phyloP scores from a whole-genome alignment of 2,329 filamentous ascomycete species.

The Cladosporium velox region DNA sequence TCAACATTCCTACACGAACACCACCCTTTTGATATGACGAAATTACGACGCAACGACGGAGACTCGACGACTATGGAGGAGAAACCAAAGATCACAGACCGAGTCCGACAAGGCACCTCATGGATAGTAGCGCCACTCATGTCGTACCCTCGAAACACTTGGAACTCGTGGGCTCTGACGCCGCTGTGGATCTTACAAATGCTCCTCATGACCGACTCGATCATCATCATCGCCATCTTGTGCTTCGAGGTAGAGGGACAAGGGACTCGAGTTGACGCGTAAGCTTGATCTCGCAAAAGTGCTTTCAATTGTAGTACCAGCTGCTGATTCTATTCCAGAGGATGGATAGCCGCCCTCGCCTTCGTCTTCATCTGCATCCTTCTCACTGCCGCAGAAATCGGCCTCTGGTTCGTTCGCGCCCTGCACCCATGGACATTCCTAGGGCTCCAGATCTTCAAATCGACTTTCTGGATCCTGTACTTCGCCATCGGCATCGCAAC shows the following conservation, averaged over 20 bases:
- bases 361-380: conserved; percentile 21
- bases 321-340: not conserved
- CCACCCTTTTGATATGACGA: not conserved
- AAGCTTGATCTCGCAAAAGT: not conserved
- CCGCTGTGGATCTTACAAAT: conserved; percentile 16
- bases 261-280: conserved; percentile 3
- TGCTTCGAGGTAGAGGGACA: conserved; percentile 18
- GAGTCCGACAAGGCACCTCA: conserved; percentile 1
- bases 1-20: too few relatives aligned
- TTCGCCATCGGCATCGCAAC: conserved; percentile 20
- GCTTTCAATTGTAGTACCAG: not conserved
- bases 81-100: not conserved
- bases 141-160: conserved; percentile 12
- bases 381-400: conserved; percentile 24
- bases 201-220: conserved; percentile 11
- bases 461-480: conserved; percentile 25
- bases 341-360: conserved; percentile 16
- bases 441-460: conserved; percentile 26
- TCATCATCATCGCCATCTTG: conserved; percentile 9
- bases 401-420: conserved; percentile 25
- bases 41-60: not conserved
- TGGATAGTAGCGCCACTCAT: conserved; percentile 18
- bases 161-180: conserved; percentile 9
- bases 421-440: conserved; percentile 28
- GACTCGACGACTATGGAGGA: not conserved